These are phyloP conservation scores for Microbotryum saponariae DNA, from an alignment of 1,284 basidiomycete genomes.

Conservation along the genomic window DNA sequence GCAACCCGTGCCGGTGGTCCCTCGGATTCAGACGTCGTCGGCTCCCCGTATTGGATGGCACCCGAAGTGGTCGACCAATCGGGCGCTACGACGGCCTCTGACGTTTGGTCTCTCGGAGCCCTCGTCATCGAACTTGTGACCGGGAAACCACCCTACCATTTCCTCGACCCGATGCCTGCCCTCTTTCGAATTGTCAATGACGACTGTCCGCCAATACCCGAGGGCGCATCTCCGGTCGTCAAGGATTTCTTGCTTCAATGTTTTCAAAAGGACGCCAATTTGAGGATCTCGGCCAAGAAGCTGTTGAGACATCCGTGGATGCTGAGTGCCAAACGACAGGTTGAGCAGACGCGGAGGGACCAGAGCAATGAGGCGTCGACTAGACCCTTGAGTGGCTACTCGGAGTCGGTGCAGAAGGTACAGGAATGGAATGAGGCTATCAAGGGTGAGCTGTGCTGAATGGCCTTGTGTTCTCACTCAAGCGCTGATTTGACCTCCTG, in stretches of 20 bases:
- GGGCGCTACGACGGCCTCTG: constrained; percentile 90
- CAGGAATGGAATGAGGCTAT: constrained; percentile 98
- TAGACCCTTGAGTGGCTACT: constrained; percentile 48
- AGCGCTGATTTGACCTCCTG: too few species aligned
- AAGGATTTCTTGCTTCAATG: constrained; percentile 95
- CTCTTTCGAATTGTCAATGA: constrained; percentile 97
- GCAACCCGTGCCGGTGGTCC: constrained; percentile 49
- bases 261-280: constrained; percentile 94
- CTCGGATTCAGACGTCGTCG: constrained; percentile 81
- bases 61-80: constrained; percentile 96
- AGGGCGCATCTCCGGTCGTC: constrained; percentile 75
- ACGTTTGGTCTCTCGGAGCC: constrained; percentile 94
- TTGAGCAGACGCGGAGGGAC: constrained; percentile 44
- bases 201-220: constrained; percentile 89
- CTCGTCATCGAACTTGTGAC: constrained; percentile 93
- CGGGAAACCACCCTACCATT: constrained; percentile 91
- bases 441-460: constrained; percentile 30
- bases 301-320: constrained; percentile 93
- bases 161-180: constrained; percentile 94
- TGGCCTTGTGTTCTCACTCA: too few species aligned
- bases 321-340: constrained; percentile 65
- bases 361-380: background rate
- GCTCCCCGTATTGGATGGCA: constrained; percentile 98
- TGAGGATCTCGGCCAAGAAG: constrained; percentile 89
- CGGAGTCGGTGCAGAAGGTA: constrained; percentile 87